A percentile compares a stretch with the other conserved stretches of the same genome.
Conservation (phyloP, 2,329 filamentous ascomycete genomes). For the Ascochyta clinopodiicola region DNA sequence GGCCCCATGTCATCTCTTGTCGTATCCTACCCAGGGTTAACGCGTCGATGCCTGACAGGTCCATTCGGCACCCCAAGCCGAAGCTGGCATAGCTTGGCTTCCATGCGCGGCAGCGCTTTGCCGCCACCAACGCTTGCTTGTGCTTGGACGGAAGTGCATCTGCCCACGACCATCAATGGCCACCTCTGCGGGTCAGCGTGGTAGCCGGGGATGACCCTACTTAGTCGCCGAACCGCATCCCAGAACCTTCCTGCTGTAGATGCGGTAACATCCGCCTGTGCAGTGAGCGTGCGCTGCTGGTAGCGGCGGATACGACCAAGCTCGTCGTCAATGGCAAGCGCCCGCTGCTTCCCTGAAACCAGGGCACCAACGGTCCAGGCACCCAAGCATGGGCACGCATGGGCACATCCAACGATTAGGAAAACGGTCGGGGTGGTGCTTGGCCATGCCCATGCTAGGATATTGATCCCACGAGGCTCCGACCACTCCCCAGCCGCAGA, state of each 20-base stretch:
- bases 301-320: constrained; percentile 2
- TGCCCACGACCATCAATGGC: constrained; percentile 23
- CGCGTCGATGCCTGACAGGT: constrained; percentile 32
- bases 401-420: constrained; percentile 39
- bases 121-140: constrained; percentile 42
- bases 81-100: constrained; percentile 30
- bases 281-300: constrained; percentile 8
- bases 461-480: constrained; percentile 48
- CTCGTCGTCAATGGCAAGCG: constrained; percentile 24
- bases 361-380: constrained; percentile 36
- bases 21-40: constrained; percentile 27
- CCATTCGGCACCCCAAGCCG: constrained; percentile 31
- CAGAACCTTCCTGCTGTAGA: constrained; percentile 1
- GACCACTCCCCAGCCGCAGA: constrained; percentile 46
- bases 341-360: constrained; percentile 29
- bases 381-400: constrained; percentile 24
- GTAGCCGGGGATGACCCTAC: constrained; percentile 5
- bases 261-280: constrained; percentile 14
- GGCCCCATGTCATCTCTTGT: constrained; percentile 24
- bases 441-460: constrained; percentile 42
- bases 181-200: constrained; percentile 21
- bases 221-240: constrained; percentile 14
- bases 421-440: constrained; percentile 46
- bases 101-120: constrained; percentile 32
- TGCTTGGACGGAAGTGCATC: constrained; percentile 27